Evolutionary conservation across 768 basidiomycete genomes (phyloP), one percentile per base, ranked within the genome.

Genomic region (Mycena amicta): DNA sequence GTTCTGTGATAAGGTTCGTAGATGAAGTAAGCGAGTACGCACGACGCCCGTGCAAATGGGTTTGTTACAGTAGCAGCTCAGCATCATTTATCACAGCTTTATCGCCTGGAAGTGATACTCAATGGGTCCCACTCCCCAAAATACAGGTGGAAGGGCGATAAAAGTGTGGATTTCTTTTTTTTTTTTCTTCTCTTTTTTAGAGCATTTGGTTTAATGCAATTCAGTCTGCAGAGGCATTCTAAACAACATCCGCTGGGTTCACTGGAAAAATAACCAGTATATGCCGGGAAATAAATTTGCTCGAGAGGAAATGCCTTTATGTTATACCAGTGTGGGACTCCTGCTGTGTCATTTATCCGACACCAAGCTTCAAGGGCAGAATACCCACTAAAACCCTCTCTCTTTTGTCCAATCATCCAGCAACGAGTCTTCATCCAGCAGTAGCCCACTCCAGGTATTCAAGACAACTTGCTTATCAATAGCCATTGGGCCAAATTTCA

Each of bases 261-360:
- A 37, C 43, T 45, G 43, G 43, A 45, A 45, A 45, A n/a, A n/a
- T 16, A 16, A 23, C 22, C 12, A 45, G 22, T 23, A 45, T 5
- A 45, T 45, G 43, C 43, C 43, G 43, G 12, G 43, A 45, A n/a
- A n/a, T n/a, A n/a, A n/a, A 8, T 45, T 8, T 8, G 43, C 43
- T 45, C 43, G 22, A n/a, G 43, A 23, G 43, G 43, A 45, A 45
- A 45, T 45, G 43, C 43, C 43, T 45, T 45, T 45, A 45, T 45
- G 43, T 45, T 8, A 45, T 13, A 50, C 49, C 49, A 50, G 49
- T 50, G 49, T 50, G 49, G 49, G 49, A 50, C 49, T 50, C 49
- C 26, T 26, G 27, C 49, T 26, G 11, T 30, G 49, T 12, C 5
- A 28, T 26, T 50, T 50, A 50, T 26, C 49, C 49, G 26, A 50